These are phyloP conservation scores for Boletus smithii DNA, from an alignment of 1,284 basidiomycete genomes.

Conservation along the genomic window DNA sequence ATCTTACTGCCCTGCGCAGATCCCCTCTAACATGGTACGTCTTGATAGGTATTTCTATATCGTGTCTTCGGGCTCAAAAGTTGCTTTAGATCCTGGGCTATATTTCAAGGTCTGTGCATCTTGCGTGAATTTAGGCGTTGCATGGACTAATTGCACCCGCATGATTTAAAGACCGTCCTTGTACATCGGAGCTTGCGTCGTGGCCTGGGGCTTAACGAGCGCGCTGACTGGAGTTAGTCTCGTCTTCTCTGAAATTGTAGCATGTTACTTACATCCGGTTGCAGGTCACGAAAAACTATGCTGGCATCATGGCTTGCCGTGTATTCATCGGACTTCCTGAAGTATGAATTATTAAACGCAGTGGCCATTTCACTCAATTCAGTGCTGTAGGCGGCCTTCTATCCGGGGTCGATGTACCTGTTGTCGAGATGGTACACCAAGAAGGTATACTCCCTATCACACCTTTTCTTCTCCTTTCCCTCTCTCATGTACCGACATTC, in stretches of 20 bases:
- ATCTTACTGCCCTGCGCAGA: slow-evolving; percentile 59
- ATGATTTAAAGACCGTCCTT: slow-evolving; percentile 47
- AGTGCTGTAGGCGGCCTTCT: slow-evolving; percentile 48
- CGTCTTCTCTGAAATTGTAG: neutral
- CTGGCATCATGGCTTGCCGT: slow-evolving; percentile 55
- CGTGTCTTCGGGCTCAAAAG: no score
- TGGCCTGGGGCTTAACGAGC: slow-evolving; percentile 63
- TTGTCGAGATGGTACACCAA: slow-evolving; percentile 67
- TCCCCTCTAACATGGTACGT: slow-evolving; percentile 63
- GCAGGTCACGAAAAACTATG: slow-evolving; percentile 53
- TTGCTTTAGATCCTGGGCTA: slow-evolving; percentile 47
- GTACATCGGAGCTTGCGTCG: slow-evolving; percentile 58
- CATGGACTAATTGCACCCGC: neutral
- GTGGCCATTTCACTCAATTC: neutral
- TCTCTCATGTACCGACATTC: neutral
- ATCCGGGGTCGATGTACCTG: slow-evolving; percentile 60
- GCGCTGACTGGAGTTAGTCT: slow-evolving; percentile 54
- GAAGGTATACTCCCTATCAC: slow-evolving; percentile 37
- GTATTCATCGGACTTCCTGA: slow-evolving; percentile 66
- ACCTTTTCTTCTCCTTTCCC: neutral
- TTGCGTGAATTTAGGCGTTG: neutral
- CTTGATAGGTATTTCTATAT: no score
- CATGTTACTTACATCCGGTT: neutral
- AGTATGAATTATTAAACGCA: slow-evolving; percentile 22
- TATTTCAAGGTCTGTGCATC: slow-evolving; percentile 41